Evolutionary conservation across 768 basidiomycete genomes (phyloP).

Genomic region (Mrakia blollopis): DNA sequence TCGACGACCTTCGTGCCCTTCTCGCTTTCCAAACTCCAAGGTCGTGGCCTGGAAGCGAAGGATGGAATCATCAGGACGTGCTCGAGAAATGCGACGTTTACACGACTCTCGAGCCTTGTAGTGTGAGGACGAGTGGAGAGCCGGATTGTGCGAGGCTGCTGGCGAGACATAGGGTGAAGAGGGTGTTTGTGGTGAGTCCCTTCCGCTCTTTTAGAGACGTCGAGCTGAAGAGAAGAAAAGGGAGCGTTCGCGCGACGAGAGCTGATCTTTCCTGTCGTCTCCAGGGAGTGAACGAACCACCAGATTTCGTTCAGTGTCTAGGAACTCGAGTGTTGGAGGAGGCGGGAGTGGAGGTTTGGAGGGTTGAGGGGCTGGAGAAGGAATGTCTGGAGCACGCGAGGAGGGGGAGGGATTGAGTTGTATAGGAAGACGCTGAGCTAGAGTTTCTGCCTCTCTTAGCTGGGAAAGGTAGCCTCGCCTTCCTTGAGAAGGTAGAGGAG

Average conservation of each 20-base stretch:
- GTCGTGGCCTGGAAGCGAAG: conserved; percentile 12
- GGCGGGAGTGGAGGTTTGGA: conserved; percentile 41
- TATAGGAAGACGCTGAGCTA: no score
- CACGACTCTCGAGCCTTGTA: conserved; percentile 76
- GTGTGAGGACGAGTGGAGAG: background rate
- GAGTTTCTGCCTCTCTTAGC: no score
- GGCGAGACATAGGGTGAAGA: conserved; percentile 51
- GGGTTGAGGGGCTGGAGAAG: conserved; percentile 57
- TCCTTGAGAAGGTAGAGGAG: no score
- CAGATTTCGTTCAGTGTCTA: conserved; percentile 29
- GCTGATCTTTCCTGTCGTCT: background rate
- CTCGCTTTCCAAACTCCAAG: background rate
- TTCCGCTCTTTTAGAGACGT: no score
- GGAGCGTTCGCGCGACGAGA: no score
- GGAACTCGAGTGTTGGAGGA: conserved; percentile 36
- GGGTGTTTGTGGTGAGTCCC: no score
- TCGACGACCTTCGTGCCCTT: background rate
- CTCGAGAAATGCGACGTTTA: conserved; percentile 68
- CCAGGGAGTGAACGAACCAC: background rate
- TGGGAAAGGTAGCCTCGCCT: no score
- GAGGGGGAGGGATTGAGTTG: conserved; percentile 44
- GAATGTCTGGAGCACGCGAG: conserved; percentile 78
- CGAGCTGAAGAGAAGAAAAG: no score
- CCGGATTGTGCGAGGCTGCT: conserved; percentile 80
- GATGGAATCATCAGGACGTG: conserved; percentile 48